phyloP scores from a whole-genome alignment of 2,329 filamentous ascomycete species.

The Pyrenophora tritici-repentis region DNA sequence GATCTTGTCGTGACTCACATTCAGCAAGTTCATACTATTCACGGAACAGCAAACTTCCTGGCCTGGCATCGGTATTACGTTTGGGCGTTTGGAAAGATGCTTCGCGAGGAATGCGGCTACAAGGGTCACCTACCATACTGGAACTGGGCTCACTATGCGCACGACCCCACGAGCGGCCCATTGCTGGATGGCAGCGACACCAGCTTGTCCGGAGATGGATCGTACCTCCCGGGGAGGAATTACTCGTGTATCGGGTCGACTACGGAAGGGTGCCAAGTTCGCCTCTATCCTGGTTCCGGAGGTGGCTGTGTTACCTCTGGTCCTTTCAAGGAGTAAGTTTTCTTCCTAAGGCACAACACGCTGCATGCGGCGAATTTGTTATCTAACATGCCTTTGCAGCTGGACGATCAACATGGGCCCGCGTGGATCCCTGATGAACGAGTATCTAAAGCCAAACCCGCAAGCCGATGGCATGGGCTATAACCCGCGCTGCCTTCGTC shows the following conservation, averaged over 20 bases:
- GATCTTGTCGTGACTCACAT: constrained; percentile 42
- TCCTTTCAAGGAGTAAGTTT: constrained; percentile 54
- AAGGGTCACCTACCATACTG: constrained; percentile 53
- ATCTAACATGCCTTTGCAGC: constrained; percentile 3
- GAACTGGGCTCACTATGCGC: constrained; percentile 57
- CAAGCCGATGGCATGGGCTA: constrained; percentile 31
- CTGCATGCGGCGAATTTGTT: no score
- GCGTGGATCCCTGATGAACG: constrained; percentile 35
- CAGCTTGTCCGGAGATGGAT: constrained; percentile 54
- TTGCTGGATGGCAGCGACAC: constrained; percentile 61
- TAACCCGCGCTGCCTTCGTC: constrained; percentile 46
- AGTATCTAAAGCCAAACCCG: constrained; percentile 32
- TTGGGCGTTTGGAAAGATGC: constrained; percentile 49
- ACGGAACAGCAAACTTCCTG: constrained; percentile 39
- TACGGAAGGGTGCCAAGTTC: constrained; percentile 8
- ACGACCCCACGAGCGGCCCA: constrained; percentile 53
- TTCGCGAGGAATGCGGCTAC: constrained; percentile 50
- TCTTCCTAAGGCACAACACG: no score
- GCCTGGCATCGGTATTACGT: constrained; percentile 51
- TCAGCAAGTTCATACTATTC: constrained; percentile 36
- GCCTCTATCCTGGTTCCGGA: constrained; percentile 50
- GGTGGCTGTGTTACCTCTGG: constrained; percentile 60
- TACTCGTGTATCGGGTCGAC: constrained; percentile 33
- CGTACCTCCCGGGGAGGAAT: constrained; percentile 30
- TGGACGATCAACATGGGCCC: constrained; percentile 55